A percentile compares a stretch with the other conserved stretches of the same genome.
Evolutionary conservation across 352 stramenopile genomes (phyloP).

Genomic region (Phytophthora nicotianae): DNA sequence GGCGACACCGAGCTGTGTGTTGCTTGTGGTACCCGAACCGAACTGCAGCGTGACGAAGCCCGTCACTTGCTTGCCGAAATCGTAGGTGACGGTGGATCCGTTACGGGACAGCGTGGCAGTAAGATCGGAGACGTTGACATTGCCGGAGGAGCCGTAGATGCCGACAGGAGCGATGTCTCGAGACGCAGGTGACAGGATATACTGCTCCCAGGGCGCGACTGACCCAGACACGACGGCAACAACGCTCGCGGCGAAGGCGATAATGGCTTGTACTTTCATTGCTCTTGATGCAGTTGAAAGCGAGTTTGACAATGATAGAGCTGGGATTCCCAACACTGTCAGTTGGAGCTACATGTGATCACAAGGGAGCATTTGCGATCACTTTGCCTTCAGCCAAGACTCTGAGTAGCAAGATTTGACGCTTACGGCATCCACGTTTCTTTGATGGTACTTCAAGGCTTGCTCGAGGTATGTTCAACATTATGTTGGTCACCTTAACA

Average conservation of each 20-base stretch:
- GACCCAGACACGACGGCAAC: background rate
- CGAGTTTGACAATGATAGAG: conserved; percentile 14
- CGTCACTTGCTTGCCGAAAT: conserved; percentile 42
- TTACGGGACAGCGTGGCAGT: conserved; percentile 36
- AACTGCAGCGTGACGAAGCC: conserved; percentile 40
- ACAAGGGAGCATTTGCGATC: background rate
- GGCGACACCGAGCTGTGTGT: conserved; percentile 29
- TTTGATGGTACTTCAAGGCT: conserved; percentile 8
- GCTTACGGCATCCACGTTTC: conserved; percentile 1
- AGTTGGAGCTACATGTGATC: too few species aligned
- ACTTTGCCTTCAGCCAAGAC: background rate
- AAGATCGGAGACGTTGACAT: conserved; percentile 19
- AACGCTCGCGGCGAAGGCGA: conserved; percentile 19
- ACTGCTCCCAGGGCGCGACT: conserved; percentile 18
- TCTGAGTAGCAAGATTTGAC: background rate
- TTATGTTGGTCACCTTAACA: too few species aligned
- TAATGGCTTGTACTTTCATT: conserved; percentile 13
- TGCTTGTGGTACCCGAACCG: conserved; percentile 23
- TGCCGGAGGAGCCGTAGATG: conserved; percentile 22
- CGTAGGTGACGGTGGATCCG: conserved; percentile 40
- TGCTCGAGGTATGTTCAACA: too few species aligned
- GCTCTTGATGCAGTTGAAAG: conserved; percentile 5
- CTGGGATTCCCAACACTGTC: too few species aligned
- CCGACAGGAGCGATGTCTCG: conserved; percentile 22
- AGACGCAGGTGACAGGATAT: conserved; percentile 27